phyloP scores from a whole-genome alignment of 2,329 filamentous ascomycete genomes.

The Metarhizium album region DNA sequence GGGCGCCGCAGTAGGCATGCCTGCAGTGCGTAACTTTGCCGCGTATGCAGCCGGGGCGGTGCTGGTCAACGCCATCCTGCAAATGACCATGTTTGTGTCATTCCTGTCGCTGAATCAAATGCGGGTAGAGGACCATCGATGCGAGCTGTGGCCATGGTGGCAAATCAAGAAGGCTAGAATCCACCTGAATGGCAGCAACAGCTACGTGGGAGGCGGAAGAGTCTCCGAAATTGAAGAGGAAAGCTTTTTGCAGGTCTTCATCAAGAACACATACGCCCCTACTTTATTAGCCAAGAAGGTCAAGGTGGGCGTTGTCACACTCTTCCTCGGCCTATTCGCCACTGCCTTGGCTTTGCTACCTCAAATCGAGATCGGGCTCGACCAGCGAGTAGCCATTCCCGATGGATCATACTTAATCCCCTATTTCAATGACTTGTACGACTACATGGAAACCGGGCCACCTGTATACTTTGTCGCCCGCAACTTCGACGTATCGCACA shows the following conservation, averaged over 20 bases:
- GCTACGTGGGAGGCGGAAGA: constrained; percentile 41
- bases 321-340: constrained; percentile 83
- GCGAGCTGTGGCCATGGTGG: constrained; percentile 86
- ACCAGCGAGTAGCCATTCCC: constrained; percentile 89
- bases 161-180: constrained; percentile 65
- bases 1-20: constrained; percentile 93
- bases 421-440: constrained; percentile 93
- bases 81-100: constrained; percentile 94
- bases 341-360: constrained; percentile 78
- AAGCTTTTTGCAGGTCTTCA: constrained; percentile 72
- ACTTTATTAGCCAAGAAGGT: constrained; percentile 67
- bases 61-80: constrained; percentile 91
- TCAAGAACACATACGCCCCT: constrained; percentile 82
- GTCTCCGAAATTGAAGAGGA: constrained; percentile 73
- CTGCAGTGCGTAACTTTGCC: constrained; percentile 93
- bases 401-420: constrained; percentile 89
- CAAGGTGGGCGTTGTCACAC: constrained; percentile 63
- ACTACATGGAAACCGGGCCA: constrained; percentile 82
- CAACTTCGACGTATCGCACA: constrained; percentile 66
- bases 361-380: constrained; percentile 73
- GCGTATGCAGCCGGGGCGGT: constrained; percentile 93
- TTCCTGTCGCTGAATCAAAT: constrained; percentile 85
- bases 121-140: constrained; percentile 76
- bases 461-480: constrained; percentile 94
- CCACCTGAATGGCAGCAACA: constrained; percentile 48